Evolutionary conservation across 495 filamentous ascomycete species (phyloP).

Genomic region (Penicilliopsis zonata): DNA sequence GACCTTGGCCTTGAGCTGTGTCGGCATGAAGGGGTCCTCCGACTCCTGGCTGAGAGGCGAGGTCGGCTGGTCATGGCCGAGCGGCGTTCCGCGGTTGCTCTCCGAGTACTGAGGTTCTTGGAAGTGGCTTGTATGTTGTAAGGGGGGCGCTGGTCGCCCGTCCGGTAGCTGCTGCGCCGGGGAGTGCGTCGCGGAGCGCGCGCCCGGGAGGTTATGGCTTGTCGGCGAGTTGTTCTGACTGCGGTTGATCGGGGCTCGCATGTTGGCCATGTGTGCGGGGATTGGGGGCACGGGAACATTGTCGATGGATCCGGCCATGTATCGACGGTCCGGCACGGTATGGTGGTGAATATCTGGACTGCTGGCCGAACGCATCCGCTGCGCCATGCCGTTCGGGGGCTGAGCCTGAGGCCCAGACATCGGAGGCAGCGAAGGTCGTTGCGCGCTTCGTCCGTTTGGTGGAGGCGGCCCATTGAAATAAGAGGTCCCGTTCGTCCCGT

Average conservation of each 20-base stretch:
- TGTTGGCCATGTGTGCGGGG: conserved; percentile 48
- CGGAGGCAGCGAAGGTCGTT: conserved; percentile 73
- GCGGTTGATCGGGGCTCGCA: conserved; percentile 48
- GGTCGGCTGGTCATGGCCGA: conserved; percentile 24
- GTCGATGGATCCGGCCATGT: conserved; percentile 45
- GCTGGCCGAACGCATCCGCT: conserved; percentile 57
- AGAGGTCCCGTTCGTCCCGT: conserved; percentile 51
- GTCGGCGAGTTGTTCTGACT: conserved; percentile 58
- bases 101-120: conserved; percentile 29
- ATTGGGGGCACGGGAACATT: conserved; percentile 53
- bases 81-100: conserved; percentile 9
- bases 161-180: conserved; percentile 20
- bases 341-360: conserved; percentile 55
- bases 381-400: conserved; percentile 35
- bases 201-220: conserved; percentile 31
- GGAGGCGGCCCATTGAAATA: conserved; percentile 35
- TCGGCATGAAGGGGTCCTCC: conserved; percentile 30
- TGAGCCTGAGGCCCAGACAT: conserved; percentile 49
- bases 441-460: conserved; percentile 53
- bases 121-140: too few relatives aligned
- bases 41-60: conserved; percentile 24
- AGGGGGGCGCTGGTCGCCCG: conserved; percentile 10
- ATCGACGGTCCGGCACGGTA: conserved; percentile 30
- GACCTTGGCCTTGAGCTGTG: conserved; percentile 87
- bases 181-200: conserved; percentile 32